Base-by-base conservation (phyloP, 2,329 filamentous ascomycete genomes). In the Diaporthe destruens region DNA sequence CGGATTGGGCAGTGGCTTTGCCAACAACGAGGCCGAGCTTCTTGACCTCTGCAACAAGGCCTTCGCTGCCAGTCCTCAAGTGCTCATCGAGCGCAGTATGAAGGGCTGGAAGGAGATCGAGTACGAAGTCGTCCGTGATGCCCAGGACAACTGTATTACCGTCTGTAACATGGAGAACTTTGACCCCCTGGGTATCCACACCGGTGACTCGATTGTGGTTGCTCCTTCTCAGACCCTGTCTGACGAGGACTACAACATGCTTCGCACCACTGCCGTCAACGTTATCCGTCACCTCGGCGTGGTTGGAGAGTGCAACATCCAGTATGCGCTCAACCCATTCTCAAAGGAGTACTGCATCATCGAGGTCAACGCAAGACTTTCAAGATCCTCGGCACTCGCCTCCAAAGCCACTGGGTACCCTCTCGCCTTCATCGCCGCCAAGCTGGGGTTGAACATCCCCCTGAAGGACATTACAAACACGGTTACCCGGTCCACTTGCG, bases 91-190 rank as follows among this genome's bases (percentile, higher is more conserved):
- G 86, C 92, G 94, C 82, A 97, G 94, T 85, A 98, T 99, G 96
- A 98, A 98, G 86, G 96, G 96, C 73, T 99, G 96, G 96, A 99
- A 99, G 85, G 96, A 99, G 84, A 93, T 98, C 66, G 96, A 99
- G 84, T 99, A 98, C 80, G 96, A 98, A 84, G 96, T 98, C 72
- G 96, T 98, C 75, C 94, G 96, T 78, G 96, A 99, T 83, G 96
- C 94, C 69, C 92, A 94, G 82, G 97, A 98, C 89, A 99, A 99
- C 89, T 98, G 96, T 83, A 98, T 98, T 80, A 98, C 96, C 4
- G 96, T 98, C 78, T 98, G 96, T 88, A 98, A 97, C 86, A 97
- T 97, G 94, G 94, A 97, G 84, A 98, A 98, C 88, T 98, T 98
- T 79, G 96, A 98, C 80, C 96, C 96, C 76, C 90, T 99, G 49